Evolutionary conservation across 1,284 basidiomycete species (phyloP).

Genomic region (Coriolopsis trogii): DNA sequence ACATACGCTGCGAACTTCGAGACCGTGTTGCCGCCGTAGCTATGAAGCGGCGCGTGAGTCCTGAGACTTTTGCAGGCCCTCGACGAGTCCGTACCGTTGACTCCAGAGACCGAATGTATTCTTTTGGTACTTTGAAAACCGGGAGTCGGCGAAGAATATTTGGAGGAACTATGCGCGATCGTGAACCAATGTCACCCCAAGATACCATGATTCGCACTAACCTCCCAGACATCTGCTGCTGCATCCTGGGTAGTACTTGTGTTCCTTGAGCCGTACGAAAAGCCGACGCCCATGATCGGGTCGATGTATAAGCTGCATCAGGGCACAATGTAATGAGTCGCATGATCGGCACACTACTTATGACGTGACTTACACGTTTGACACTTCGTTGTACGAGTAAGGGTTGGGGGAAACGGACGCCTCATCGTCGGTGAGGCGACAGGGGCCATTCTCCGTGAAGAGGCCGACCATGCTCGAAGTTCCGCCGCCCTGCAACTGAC

Average conservation of each 20-base stretch:
- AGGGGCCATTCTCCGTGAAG: conserved; percentile 66
- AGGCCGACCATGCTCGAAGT: conserved; percentile 70
- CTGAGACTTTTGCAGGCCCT: no score
- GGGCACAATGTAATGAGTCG: not conserved
- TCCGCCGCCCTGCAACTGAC: conserved; percentile 44
- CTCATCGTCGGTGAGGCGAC: conserved; percentile 60
- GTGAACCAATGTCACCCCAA: not conserved
- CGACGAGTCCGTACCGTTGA: no score
- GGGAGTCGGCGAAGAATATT: conserved; percentile 60
- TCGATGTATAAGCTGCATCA: conserved; percentile 49
- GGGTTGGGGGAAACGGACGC: conserved; percentile 54
- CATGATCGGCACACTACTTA: no score
- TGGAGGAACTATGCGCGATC: conserved; percentile 52
- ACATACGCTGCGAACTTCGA: conserved; percentile 58
- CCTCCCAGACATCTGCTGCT: conserved; percentile 57
- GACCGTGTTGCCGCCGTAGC: conserved; percentile 64
- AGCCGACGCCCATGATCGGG: conserved; percentile 65
- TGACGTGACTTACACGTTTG: conserved; percentile 54
- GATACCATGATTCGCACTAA: conserved; percentile 11
- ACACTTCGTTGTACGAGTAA: conserved; percentile 63
- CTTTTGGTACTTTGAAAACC: conserved; percentile 53
- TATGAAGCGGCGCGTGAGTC: no score
- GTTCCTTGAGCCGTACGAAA: conserved; percentile 53
- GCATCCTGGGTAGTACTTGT: conserved; percentile 55
- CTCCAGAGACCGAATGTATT: conserved; percentile 62